These are phyloP conservation scores for Aspergillus uvarum DNA, from an alignment of 2,329 filamentous ascomycete species.

Conservation along the genomic window DNA sequence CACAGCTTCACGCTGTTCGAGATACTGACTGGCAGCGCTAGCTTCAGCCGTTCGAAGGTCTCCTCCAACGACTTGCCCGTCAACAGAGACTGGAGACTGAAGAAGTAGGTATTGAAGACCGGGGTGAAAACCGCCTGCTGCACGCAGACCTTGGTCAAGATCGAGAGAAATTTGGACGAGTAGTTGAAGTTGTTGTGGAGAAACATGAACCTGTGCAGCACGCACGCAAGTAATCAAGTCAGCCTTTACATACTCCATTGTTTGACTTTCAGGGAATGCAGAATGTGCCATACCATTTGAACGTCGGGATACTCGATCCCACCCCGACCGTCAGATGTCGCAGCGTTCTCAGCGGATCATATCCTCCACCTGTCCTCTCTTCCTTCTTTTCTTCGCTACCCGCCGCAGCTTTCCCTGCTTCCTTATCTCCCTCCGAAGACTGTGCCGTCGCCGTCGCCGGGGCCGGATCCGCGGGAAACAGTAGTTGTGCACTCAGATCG, in stretches of 20 bases:
- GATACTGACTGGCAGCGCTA: constrained; percentile 74
- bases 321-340: constrained; percentile 74
- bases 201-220: constrained; percentile 67
- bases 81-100: constrained; percentile 73
- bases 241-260: neutral
- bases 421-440: constrained; percentile 42
- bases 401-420: constrained; percentile 12
- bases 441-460: constrained; percentile 8
- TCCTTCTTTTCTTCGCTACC: constrained; percentile 21
- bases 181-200: constrained; percentile 84
- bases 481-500: constrained; percentile 73
- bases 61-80: constrained; percentile 65
- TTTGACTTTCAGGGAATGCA: neutral
- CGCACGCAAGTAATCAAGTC: neutral
- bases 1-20: constrained; percentile 82
- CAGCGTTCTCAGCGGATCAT: constrained; percentile 67
- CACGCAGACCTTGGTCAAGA: constrained; percentile 73
- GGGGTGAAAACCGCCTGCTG: constrained; percentile 83
- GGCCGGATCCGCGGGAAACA: constrained; percentile 47
- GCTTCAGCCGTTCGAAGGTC: constrained; percentile 67
- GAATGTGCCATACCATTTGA: constrained; percentile 65
- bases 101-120: constrained; percentile 79
- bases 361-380: constrained; percentile 48
- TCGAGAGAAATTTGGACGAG: constrained; percentile 66
- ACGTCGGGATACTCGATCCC: constrained; percentile 71